Evolutionary conservation across 2,329 filamentous ascomycete species (phyloP), one percentile per base, ranked within the genome.

Genomic region (Pyricularia sp.): DNA sequence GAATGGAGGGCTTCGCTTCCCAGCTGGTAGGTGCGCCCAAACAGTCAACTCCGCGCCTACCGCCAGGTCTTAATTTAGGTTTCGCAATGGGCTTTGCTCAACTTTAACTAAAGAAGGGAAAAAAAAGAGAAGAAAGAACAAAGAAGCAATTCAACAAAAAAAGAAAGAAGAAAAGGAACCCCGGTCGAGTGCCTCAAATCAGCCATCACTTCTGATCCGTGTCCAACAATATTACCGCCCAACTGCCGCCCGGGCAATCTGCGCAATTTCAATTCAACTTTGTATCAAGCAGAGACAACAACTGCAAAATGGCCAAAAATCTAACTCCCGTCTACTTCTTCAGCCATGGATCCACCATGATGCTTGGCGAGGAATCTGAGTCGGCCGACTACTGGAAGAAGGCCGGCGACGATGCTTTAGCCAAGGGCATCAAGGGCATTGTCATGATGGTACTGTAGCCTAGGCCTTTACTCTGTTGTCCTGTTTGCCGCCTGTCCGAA

Each of bases 281-380:
- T 36, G 30, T 25, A 20, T 17, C 64, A 65, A 36, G 31, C 14
- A 23, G 9, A 10, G 9, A n/a, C n/a, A 31, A 23, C 64, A 65
- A 20, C 9, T 65, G 31, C 20, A 42, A 36, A 23, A 31, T 65
- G n/a, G 2, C 31, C 31, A 36, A 36, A n/a, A 31, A 65, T 6
- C 23, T 77, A 42, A 83, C 86, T 6, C 88, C 87, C 1, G 86
- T 90, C 0, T 85, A 89, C 74, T 86, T 90, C 78, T 90, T 90
- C 77, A 89, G 88, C 2, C 88, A 91, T 83, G 88, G 89, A 74
- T 89, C 87, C 17, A 90, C 88, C 58, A 90, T 90, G 87, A 91
- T 90, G 88, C 78, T 90, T 17, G 88, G 88, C 50, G 88, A 90
- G 74, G 84, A 89, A 72, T 86, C 84, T 17, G 76, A 79, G 2